Percentiles rank a stretch among this genome's conserved stretches.
Conservation (phyloP, 495 filamentous ascomycete species). For the Aspergillus bridgeri region DNA sequence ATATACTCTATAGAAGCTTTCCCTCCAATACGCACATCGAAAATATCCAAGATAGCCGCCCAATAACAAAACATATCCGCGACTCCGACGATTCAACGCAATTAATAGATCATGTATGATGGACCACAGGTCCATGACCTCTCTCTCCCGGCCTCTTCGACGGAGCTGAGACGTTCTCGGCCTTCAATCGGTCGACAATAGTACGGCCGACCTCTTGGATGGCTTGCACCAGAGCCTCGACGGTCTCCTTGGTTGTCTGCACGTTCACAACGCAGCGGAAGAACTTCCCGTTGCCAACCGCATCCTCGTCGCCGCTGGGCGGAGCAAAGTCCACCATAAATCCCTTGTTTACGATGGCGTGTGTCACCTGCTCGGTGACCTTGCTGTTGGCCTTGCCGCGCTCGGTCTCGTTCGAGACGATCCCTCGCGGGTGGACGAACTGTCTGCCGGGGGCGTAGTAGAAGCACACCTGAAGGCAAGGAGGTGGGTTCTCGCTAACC, state of each 20-base stretch:
- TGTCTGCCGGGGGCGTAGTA: conserved; percentile 66
- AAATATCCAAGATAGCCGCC: background rate
- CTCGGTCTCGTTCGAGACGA: conserved; percentile 36
- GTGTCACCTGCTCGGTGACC: conserved; percentile 65
- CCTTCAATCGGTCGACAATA: conserved; percentile 36
- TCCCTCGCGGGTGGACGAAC: conserved; percentile 38
- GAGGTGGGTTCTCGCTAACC: conserved; percentile 71
- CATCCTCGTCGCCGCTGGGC: conserved; percentile 48
- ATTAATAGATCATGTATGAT: conserved; percentile 14
- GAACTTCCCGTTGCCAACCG: conserved; percentile 66
- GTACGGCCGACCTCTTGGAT: conserved; percentile 63
- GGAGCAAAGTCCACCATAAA: conserved; percentile 97
- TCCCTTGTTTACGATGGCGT: conserved; percentile 62
- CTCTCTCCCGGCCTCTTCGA: conserved; percentile 29
- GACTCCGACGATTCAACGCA: background rate
- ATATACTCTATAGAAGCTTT: background rate
- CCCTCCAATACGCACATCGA: background rate
- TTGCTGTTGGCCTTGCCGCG: conserved; percentile 60
- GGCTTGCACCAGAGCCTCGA: conserved; percentile 72
- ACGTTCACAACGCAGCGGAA: conserved; percentile 87
- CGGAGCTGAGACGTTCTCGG: conserved; percentile 8
- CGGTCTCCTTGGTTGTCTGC: conserved; percentile 65
- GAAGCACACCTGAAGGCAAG: conserved; percentile 94
- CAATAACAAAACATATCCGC: background rate
- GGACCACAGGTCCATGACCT: conserved; percentile 38